A percentile compares a stretch with the other conserved stretches of the same genome.
Conservation (phyloP, 2,329 filamentous ascomycete species). For the Knufia fluminis region DNA sequence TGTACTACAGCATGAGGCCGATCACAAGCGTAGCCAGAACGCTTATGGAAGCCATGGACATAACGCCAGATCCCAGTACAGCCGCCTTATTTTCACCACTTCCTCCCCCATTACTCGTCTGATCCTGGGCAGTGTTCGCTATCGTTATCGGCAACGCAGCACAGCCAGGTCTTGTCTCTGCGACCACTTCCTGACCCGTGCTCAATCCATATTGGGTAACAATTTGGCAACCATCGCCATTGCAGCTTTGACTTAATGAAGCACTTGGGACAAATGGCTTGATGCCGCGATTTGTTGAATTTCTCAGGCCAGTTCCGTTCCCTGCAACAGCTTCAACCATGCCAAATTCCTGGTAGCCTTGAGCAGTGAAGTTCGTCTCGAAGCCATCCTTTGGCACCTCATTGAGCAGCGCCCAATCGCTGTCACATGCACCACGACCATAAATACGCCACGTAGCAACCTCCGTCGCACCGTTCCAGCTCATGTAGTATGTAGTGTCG, state of each 20-base stretch:
- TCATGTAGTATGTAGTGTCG: conserved; percentile 25
- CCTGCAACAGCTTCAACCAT: conserved; percentile 13
- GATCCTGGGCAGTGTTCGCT: neutral
- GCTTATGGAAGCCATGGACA: neutral
- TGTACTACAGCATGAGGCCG: conserved; percentile 4
- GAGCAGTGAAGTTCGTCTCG: conserved; percentile 28
- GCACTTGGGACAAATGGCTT: conserved; percentile 11
- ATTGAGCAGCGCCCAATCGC: conserved; percentile 26
- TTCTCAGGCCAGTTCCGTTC: conserved; percentile 8
- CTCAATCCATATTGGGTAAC: neutral
- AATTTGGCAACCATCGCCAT: conserved; percentile 4
- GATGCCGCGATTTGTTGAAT: conserved; percentile 10
- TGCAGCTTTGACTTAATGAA: conserved; percentile 9
- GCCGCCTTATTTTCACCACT: neutral
- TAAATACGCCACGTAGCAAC: conserved; percentile 32
- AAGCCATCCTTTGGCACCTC: conserved; percentile 30
- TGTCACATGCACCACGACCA: conserved; percentile 13
- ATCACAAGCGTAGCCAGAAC: neutral
- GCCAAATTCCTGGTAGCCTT: conserved; percentile 9
- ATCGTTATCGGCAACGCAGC: neutral
- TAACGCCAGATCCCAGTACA: neutral
- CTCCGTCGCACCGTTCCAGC: conserved; percentile 44
- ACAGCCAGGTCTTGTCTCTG: conserved; percentile 1
- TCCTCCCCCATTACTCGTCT: neutral
- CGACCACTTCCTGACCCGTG: conserved; percentile 3